Base-by-base conservation (phyloP, 1,284 basidiomycete species). In the Vanrija humicola region DNA sequence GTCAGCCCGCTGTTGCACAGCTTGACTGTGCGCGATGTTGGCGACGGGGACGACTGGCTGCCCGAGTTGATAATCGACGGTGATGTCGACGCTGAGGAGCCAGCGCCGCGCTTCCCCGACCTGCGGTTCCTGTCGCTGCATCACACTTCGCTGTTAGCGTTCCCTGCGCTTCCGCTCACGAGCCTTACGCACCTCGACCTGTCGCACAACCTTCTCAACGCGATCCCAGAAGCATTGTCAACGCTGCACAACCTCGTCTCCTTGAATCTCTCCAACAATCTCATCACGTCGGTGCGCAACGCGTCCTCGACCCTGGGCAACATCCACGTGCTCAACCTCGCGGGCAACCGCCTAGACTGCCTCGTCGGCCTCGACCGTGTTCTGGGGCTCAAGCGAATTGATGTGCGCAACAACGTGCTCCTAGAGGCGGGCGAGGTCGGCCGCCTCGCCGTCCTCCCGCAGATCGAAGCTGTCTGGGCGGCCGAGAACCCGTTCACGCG, bases 221-320 rank as follows among this genome's bases (percentile, higher is more conserved):
- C 82, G 0, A 80, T 98, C 7, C 74, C 75, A 0, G 46, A 69
- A 1, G 65, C 72, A 0, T 82, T 98, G 18, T 82, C 85, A 6
- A 70, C 80, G 0, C 82, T 97, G 8, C 84, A 86, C 66, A 87
- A 85, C 58, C 87, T 98, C 46, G 77, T 83, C 44, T 89, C 87
- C 29, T 86, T 98, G 66, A 95, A 96, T 76, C 83, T 98, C 18
- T 82, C 88, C 16, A 88, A 93, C 76, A 98, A 98, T 79, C 88
- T 98, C 83, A 93, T 98, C 64, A 92, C 95, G 67, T 94, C 93
- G 6, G 88, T 97, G 16, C 82, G 94, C 4, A 90, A 89, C 26
- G 92, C 94, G 49, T 88, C 90, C 67, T 83, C 83, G 38, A 83
- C 85, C 55, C 81, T 95, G n/a, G 89, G 89, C 3, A 85, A 87